Percentiles rank a stretch among this genome's conserved stretches.
Evolutionary conservation across 176 grass and related monocot genomes (phyloP).

Genomic region (Bolboschoenus planiculmis): DNA sequence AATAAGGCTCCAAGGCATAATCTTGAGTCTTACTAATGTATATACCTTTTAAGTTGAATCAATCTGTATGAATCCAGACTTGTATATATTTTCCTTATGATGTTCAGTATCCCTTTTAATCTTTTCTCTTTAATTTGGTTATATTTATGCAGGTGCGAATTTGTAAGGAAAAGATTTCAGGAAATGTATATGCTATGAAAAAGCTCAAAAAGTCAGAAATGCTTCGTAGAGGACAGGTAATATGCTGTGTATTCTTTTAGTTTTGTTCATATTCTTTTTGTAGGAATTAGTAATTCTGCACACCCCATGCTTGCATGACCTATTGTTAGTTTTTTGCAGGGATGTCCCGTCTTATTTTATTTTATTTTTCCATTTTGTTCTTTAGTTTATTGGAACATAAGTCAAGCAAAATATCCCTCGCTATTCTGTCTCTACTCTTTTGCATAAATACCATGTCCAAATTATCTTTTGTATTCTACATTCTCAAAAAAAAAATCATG

Average conservation of each 20-base stretch:
- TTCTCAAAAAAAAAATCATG: neutral
- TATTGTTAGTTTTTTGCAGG: neutral
- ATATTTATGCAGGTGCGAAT: constrained; percentile 72
- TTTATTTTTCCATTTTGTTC: neutral
- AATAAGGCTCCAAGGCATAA: neutral
- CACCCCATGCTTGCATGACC: neutral
- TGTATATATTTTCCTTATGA: neutral
- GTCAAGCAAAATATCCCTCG: neutral
- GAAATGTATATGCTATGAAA: constrained; percentile 98
- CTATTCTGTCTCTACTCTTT: neutral
- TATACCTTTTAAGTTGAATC: neutral
- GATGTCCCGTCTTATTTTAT: neutral
- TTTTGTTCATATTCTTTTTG: neutral
- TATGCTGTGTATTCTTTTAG: constrained; percentile 29
- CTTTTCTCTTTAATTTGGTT: constrained; percentile 16
- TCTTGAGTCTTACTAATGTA: neutral
- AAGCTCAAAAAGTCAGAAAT: constrained; percentile 99
- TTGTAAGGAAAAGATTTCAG: constrained; percentile 83
- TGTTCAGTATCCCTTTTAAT: neutral
- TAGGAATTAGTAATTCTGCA: neutral
- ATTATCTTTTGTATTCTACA: neutral
- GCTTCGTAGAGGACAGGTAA: constrained; percentile 98
- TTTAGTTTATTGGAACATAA: neutral
- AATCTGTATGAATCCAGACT: neutral
- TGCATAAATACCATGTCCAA: neutral